Base-by-base conservation (phyloP, 768 basidiomycete genomes). In the Boletus pseudo-olivaceus region DNA sequence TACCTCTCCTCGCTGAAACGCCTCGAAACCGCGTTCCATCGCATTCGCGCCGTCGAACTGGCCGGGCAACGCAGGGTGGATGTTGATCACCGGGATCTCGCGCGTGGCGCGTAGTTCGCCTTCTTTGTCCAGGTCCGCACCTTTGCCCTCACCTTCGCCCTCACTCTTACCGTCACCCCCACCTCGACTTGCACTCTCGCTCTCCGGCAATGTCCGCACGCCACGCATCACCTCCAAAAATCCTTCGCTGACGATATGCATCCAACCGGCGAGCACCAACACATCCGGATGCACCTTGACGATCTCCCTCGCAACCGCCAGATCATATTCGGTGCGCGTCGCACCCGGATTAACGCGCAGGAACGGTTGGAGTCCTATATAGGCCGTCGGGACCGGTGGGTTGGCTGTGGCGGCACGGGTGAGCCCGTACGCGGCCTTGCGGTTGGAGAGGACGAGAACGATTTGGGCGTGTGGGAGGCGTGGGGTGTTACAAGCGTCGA, bases 211-310 rank as follows among this genome's bases (percentile, higher is more conserved):
- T 17, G 70, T 63, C 7, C 81, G 80, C 3, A 45, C 78, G 75
- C 47, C 56, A 2, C 60, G 54, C 66, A 91, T 67, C 32, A 83
- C 76, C 19, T 90, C 82, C 55, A 98, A 71, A 70, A 98, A 98
- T 0, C 74, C 75, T 49, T 90, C 86, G 53, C 87, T 84, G 54
- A 98, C 79, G 63, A 98, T 91, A 65, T 98, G 95, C 96, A 99
- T 98, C 92, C 93, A 99, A 0, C 97, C 97, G 0, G 96, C 97
- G n/a, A 98, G 78, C 7, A 98, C 90, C 45, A 98, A 82, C 26
- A 96, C 68, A 70, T 98, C 91, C 0, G 96, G 96, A 32, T 74
- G 72, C 19, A 76, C 81, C 26, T 72, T 66, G 6, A 88, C 64
- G 4, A 93, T 83, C 49, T 83, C 78, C 32, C 80, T 73, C 8